Percentiles rank a stretch among this genome's conserved stretches.
phyloP scores from a whole-genome alignment of 148 eudicot genomes.

The Cornus suecica region DNA sequence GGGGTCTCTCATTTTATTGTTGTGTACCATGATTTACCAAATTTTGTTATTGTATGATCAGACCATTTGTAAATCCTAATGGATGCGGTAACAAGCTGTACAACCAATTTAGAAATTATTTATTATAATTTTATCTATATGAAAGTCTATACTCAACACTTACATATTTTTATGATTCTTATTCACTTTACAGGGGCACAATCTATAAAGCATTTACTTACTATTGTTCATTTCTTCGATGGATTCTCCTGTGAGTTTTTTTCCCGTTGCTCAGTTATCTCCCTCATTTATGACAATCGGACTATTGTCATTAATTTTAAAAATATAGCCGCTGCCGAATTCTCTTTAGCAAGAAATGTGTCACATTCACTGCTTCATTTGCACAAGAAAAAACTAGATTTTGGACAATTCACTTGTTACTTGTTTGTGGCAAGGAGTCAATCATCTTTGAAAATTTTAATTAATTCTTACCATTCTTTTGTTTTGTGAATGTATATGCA shows the following conservation, averaged over 20 bases:
- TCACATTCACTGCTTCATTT: background rate
- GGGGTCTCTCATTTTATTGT: background rate
- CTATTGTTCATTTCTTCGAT: slow-evolving; percentile 1
- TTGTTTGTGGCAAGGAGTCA: background rate
- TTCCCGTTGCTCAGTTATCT: background rate
- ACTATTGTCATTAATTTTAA: background rate
- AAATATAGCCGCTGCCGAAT: background rate
- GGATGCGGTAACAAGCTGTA: background rate
- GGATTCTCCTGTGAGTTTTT: slow-evolving; percentile 20
- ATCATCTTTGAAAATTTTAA: background rate
- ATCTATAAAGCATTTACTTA: background rate
- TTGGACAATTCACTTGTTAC: background rate
- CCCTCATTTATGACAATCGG: background rate
- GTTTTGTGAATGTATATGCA: background rate
- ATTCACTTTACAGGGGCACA: slow-evolving; percentile 12
- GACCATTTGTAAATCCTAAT: background rate
- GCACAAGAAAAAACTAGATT: too few relatives aligned
- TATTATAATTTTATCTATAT: background rate
- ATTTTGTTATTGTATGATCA: background rate
- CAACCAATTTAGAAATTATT: background rate
- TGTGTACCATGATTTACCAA: background rate
- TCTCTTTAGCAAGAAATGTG: background rate
- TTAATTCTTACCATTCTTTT: background rate
- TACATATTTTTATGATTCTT: background rate
- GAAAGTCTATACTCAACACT: background rate